A percentile compares a stretch with the other conserved stretches of the same genome.
Conservation (phyloP, 108 stramenopile genomes). For the Fragilaria radians region DNA sequence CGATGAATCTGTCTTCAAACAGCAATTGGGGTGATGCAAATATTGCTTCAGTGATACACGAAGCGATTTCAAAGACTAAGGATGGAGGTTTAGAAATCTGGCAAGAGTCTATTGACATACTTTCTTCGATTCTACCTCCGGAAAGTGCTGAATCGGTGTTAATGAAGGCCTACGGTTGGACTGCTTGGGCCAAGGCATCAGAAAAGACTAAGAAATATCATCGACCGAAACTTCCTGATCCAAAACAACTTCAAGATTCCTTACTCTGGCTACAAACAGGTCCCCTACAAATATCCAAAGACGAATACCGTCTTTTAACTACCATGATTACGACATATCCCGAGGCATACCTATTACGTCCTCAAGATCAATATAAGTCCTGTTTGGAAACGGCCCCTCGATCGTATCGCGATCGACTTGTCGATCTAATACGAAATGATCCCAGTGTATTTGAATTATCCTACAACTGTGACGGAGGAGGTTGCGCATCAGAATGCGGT, state of each 20-base stretch:
- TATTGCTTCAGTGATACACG: too few relatives aligned
- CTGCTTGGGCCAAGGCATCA: conserved; percentile 11
- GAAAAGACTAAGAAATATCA: conserved; percentile 1
- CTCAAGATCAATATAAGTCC: not conserved
- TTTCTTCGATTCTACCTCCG: too few relatives aligned
- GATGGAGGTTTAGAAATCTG: too few relatives aligned
- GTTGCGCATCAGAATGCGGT: conserved; percentile 17
- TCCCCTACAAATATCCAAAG: not conserved
- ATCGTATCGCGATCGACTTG: conserved; percentile 1
- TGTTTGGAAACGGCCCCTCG: conserved; percentile 3
- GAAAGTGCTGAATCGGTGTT: too few relatives aligned
- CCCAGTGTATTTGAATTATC: conserved; percentile 3
- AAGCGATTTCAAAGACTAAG: too few relatives aligned
- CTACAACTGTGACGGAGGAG: conserved; percentile 11
- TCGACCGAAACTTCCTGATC: conserved; percentile 4
- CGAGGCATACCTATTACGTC: conserved; percentile 4
- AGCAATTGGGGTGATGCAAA: too few relatives aligned
- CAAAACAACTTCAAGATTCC: conserved; percentile 6
- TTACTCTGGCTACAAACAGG: conserved; percentile 1
- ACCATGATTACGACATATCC: not conserved
- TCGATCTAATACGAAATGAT: conserved; percentile 1
- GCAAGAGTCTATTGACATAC: too few relatives aligned
- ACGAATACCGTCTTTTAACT: not conserved
- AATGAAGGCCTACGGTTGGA: conserved; percentile 11
- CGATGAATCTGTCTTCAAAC: too few relatives aligned